phyloP scores from a whole-genome alignment of 768 basidiomycete species.

The Dictyophora rubrovolvata region DNA sequence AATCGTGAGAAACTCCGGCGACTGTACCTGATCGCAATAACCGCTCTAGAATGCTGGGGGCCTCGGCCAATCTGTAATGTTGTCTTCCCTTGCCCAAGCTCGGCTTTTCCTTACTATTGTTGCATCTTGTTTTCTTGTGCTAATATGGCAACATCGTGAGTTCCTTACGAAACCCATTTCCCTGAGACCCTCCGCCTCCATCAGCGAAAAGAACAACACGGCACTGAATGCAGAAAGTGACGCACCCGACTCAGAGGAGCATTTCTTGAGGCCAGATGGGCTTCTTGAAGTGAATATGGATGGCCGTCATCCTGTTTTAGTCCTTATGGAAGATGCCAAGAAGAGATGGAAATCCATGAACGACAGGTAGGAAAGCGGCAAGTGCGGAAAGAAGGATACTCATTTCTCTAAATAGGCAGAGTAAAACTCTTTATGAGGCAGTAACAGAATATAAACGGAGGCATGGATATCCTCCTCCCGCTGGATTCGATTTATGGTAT shows the following conservation, averaged over 20 bases:
- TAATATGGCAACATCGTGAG: too few species aligned
- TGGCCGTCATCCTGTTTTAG: constrained; percentile 31
- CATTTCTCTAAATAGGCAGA: constrained; percentile 14
- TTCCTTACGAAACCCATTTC: too few species aligned
- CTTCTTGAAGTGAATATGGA: constrained; percentile 26
- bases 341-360: constrained; percentile 1
- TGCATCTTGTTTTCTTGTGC: too few species aligned
- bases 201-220: too few species aligned
- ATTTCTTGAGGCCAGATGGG: constrained; percentile 18
- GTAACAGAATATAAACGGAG: constrained; percentile 20
- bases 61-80: too few species aligned
- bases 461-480: constrained; percentile 17
- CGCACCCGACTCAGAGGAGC: neutral
- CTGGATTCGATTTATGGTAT: constrained; percentile 23
- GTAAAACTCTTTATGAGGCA: constrained; percentile 21
- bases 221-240: neutral
- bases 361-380: neutral
- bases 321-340: constrained; percentile 6
- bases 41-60: too few species aligned
- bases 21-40: too few species aligned
- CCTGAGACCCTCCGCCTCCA: too few species aligned
- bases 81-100: too few species aligned
- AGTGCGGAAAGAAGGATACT: neutral
- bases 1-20: too few species aligned
- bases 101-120: too few species aligned